Conservation (phyloP, 1,284 basidiomycete genomes). For the Rhodotorula sp. region DNA sequence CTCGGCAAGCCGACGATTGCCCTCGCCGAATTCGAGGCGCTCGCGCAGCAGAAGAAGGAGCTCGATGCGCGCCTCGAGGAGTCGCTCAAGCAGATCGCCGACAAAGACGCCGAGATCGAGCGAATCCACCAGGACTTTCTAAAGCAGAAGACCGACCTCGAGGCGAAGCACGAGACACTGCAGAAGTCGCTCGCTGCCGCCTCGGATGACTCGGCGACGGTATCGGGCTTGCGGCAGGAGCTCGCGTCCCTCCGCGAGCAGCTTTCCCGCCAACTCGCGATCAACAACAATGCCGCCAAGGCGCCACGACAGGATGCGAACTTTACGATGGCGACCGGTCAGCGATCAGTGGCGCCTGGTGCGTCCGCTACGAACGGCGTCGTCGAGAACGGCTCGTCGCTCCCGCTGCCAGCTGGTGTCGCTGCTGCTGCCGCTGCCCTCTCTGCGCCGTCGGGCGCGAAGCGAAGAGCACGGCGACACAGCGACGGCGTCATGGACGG, state of each 20-base stretch:
- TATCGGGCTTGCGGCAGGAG: slow-evolving; percentile 85
- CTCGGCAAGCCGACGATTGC: slow-evolving; percentile 73
- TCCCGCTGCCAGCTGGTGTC: slow-evolving; percentile 5
- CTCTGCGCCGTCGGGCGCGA: slow-evolving; percentile 19
- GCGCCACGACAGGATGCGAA: slow-evolving; percentile 50
- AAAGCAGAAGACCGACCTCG: slow-evolving; percentile 70
- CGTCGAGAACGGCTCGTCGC: background rate
- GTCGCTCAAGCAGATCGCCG: slow-evolving; percentile 66
- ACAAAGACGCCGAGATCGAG: slow-evolving; percentile 80
- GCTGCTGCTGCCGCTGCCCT: slow-evolving; percentile 44
- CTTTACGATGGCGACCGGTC: slow-evolving; percentile 57
- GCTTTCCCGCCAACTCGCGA: slow-evolving; percentile 86
- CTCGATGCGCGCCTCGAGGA: slow-evolving; percentile 80
- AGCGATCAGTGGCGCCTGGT: slow-evolving; percentile 47
- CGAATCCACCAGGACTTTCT: slow-evolving; percentile 75
- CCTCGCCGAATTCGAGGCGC: slow-evolving; percentile 68
- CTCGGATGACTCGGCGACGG: slow-evolving; percentile 56
- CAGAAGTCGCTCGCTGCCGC: slow-evolving; percentile 47
- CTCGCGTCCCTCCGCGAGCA: slow-evolving; percentile 89
- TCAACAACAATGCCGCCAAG: slow-evolving; percentile 55
- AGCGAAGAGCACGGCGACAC: slow-evolving; percentile 60
- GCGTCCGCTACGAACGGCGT: background rate
- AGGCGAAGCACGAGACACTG: slow-evolving; percentile 67
- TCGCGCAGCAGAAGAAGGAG: slow-evolving; percentile 72
- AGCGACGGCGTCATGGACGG: slow-evolving; percentile 68